Evolutionary conservation across 768 basidiomycete genomes (phyloP).

Genomic region (Tylopilus subfusipes): DNA sequence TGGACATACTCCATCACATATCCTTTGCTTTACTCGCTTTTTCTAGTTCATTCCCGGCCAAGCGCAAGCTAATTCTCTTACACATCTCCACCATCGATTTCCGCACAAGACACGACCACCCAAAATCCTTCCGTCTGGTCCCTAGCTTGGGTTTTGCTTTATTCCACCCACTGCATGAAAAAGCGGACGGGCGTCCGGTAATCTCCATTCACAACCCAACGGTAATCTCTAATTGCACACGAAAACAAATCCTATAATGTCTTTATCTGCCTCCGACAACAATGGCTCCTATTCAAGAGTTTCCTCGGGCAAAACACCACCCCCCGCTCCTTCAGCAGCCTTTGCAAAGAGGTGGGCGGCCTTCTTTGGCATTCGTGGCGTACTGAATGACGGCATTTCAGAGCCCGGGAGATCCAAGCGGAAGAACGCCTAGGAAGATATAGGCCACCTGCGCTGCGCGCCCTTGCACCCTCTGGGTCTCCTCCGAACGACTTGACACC

Average conservation of each 20-base stretch:
- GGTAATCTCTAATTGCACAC: conserved; percentile 80
- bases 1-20: conserved; percentile 32
- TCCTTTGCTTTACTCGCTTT: conserved; percentile 26
- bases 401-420: conserved; percentile 82
- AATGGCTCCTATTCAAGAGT: conserved; percentile 77
- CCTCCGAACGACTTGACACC: conserved; percentile 66
- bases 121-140: conserved; percentile 17
- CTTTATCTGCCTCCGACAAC: conserved; percentile 84
- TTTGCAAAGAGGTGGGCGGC: conserved; percentile 74
- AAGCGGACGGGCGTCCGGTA: conserved; percentile 32
- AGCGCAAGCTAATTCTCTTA: conserved; percentile 32
- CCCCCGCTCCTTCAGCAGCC: conserved; percentile 86
- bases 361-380: conserved; percentile 13
- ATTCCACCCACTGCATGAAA: conserved; percentile 31
- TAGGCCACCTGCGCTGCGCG: conserved; percentile 75
- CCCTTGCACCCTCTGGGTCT: conserved; percentile 63
- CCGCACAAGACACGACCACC: conserved; percentile 28
- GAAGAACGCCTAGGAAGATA: conserved; percentile 73
- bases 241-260: conserved; percentile 71
- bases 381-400: conserved; percentile 31
- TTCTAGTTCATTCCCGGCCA: conserved; percentile 26
- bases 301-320: conserved; percentile 85
- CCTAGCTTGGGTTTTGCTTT: conserved; percentile 18
- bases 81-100: conserved; percentile 23
- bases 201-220: conserved; percentile 35